Evolutionary conservation across 495 filamentous ascomycete genomes (phyloP).

Genomic region (Saxophila tyrrhenica): DNA sequence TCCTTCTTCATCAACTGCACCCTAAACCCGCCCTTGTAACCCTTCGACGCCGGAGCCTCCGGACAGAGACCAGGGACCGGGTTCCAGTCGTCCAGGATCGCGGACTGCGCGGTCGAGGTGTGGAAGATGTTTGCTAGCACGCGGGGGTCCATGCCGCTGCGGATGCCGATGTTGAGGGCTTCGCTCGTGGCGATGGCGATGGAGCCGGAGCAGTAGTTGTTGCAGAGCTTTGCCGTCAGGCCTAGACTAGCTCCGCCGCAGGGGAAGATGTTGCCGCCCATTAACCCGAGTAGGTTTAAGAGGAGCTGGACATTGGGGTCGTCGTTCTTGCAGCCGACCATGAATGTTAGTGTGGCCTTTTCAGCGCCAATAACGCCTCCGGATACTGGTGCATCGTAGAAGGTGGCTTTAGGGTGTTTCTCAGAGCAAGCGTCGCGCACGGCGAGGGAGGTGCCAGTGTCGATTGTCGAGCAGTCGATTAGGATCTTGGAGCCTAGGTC

Average conservation of each 20-base stretch:
- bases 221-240: constrained; percentile 43
- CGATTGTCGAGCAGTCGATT: constrained; percentile 39
- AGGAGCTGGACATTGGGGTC: constrained; percentile 28
- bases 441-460: constrained; percentile 31
- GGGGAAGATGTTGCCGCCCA: constrained; percentile 40
- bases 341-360: constrained; percentile 38
- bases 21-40: constrained; percentile 41
- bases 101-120: constrained; percentile 40
- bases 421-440: constrained; percentile 27
- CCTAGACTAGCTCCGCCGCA: constrained; percentile 42
- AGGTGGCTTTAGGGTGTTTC: constrained; percentile 25
- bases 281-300: constrained; percentile 28
- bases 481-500: constrained; percentile 28
- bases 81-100: constrained; percentile 39
- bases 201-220: constrained; percentile 43
- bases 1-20: constrained; percentile 46
- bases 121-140: constrained; percentile 39
- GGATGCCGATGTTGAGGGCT: constrained; percentile 45
- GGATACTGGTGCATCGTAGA: constrained; percentile 37
- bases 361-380: constrained; percentile 38
- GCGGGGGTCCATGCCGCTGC: constrained; percentile 38
- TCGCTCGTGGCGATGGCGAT: constrained; percentile 44
- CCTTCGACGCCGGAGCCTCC: constrained; percentile 37
- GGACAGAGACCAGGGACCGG: constrained; percentile 42
- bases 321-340: constrained; percentile 33